Conservation (phyloP, 2,329 filamentous ascomycete genomes). For the Hawksworthiomyces lignivorus region DNA sequence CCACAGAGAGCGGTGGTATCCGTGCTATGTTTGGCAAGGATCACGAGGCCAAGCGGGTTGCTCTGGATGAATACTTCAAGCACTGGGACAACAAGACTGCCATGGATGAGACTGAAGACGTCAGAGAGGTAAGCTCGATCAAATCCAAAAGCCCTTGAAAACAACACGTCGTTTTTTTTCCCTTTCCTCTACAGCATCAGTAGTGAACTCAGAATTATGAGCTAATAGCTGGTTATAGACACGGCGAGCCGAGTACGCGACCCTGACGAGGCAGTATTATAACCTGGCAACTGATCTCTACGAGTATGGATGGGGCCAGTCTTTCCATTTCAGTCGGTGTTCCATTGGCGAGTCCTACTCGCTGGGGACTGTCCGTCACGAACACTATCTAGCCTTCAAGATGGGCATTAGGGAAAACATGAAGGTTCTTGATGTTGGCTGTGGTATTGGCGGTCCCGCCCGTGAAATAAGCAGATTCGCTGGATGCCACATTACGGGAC, state of each 20-base stretch:
- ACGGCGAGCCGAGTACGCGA: conserved; percentile 82
- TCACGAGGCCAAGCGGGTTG: conserved; percentile 42
- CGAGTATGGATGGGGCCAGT: conserved; percentile 94
- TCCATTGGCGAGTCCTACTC: conserved; percentile 77
- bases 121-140: conserved; percentile 74
- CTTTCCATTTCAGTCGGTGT: conserved; percentile 97
- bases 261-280: conserved; percentile 93
- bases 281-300: conserved; percentile 94
- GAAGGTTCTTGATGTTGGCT: conserved; percentile 91
- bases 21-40: conserved; percentile 83
- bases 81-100: conserved; percentile 72
- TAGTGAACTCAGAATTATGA: no score
- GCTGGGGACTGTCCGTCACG: conserved; percentile 89
- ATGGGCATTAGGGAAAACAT: conserved; percentile 81
- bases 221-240: no score
- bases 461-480: conserved; percentile 95
- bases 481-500: conserved; percentile 76
- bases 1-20: conserved; percentile 64
- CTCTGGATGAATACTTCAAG: conserved; percentile 81
- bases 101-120: conserved; percentile 73
- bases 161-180: no score
- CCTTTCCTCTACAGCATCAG: no score
- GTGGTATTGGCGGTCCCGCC: conserved; percentile 91
- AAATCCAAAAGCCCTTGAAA: no score
- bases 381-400: conserved; percentile 91